Base-by-base conservation (phyloP, 768 basidiomycete species). In the Suillus cothurnatus region DNA sequence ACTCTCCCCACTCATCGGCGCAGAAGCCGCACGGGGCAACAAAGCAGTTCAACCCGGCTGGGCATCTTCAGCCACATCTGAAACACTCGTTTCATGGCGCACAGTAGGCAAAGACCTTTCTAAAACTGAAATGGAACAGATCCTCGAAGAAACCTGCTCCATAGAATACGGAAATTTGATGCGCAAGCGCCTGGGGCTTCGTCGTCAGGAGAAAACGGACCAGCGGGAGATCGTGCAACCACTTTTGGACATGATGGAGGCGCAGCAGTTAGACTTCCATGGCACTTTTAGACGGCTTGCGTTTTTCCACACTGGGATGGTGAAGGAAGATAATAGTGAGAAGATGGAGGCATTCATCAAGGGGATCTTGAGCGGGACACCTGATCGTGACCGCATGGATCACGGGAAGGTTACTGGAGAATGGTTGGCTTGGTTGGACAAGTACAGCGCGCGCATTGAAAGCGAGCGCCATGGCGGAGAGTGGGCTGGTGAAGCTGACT, bases 1-100 rank as follows among this genome's bases (percentile, higher is more conserved):
- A 0, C 86, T 97, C 21, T 84, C 92, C 1, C 94, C 94, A 4
- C 78, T 99, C 57, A 89, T 99, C 55, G 95, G 95, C 3, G 91
- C 89, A 8, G 97, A 99, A 71, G 72, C 80, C 21, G 85, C 86
- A 38, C 68, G 80, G 3, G 85, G 86, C 17, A 81, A 82, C 38
- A 81, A 80, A 64, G 82, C 80, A 28, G 76, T 82, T 39, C 68
- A 73, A 6, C 70, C 76, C 23, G 91, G 87, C 1, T 97, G 94
- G 93, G 88, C 88, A 0, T 78, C 84, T 11, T 79, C 79, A 19
- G 83, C 71, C 0, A 76, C 83, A 4, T 69, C 81, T 14, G 88
- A 88, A 23, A 82, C 85, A 66, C 69, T 92, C 45, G 78, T 84
- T 9, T 82, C 81, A 28, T 95, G 93, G 90, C 82, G 81, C 15